Base-by-base conservation (phyloP, 2,329 filamentous ascomycete species). In the Paecilomyces formosus region DNA sequence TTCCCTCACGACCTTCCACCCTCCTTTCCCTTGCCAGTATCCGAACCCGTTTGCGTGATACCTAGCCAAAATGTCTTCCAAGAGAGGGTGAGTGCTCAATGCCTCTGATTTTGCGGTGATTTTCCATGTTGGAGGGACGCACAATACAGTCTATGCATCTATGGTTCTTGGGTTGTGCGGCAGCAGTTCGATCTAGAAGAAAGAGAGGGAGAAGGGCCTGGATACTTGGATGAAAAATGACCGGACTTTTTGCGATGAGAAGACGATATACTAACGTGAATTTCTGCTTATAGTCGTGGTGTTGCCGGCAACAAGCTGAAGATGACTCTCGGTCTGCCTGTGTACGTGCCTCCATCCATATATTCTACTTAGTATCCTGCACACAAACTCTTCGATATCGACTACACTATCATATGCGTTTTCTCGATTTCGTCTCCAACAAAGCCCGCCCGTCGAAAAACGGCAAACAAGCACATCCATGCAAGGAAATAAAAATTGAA, bases 271-370 rank as follows among this genome's bases (percentile, higher is more conserved):
- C 28, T 55, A 12, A 22, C 35, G 7, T 39, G 30, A 49, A 21
- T 39, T 58, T 58, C 35, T 67, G 69, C 68, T 85, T 45, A 83
- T 78, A 82, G 85, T 75, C 83, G 91, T 86, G 90, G 89, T 89
- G 89, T 91, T 85, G 89, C 92, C 77, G 94, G 94, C 87, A 95
- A 95, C 90, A 99, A 99, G 90, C 90, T 97, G 76, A 97, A 96
- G 90, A 99, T 99, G 94, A 97, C 94, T 81, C 91, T 99, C 82
- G 94, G 91, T 97, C 92, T 99, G 76, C 94, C 94, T 82, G 92
- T 96, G 92, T 97, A 96, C 81, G 92, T 90, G 75, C 49, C 30
- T 52, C 33, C 45, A 54, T 55, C 39, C 53, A 54, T 58, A 61
- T 56, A 26, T 24, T 49, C 9, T 33, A 54, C 58, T 61, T 57